Percentiles rank a stretch among this genome's conserved stretches.
These are phyloP conservation scores for Ampelomyces quisqualis DNA, from an alignment of 2,329 filamentous ascomycete species.

Conservation along the genomic window DNA sequence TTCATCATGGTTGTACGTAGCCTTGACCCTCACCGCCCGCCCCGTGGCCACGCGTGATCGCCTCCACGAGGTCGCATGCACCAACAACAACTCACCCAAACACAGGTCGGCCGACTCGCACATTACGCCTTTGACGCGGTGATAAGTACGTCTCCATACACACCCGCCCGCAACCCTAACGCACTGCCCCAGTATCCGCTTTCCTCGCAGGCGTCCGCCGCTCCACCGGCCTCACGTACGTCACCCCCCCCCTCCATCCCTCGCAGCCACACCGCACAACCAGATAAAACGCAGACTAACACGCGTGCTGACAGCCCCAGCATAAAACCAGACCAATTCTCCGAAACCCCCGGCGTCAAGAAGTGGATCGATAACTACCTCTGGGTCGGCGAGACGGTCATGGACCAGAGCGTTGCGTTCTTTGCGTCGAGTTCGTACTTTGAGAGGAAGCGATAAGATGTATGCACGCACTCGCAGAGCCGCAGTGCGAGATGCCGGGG, in stretches of 20 bases:
- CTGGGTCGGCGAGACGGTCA: conserved; percentile 93
- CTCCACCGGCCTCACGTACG: conserved; percentile 96
- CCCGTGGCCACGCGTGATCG: conserved; percentile 11
- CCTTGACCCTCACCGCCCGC: conserved; percentile 13
- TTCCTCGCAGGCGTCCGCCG: conserved; percentile 97
- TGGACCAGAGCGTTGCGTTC: conserved; percentile 94
- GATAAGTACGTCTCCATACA: conserved; percentile 63
- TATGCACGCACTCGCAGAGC: too few relatives aligned
- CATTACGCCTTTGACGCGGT: conserved; percentile 98
- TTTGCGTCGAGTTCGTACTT: conserved; percentile 88
- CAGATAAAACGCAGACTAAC: conserved; percentile 15
- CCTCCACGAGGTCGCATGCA: conserved; percentile 19
- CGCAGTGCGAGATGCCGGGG: too few relatives aligned
- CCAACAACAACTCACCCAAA: conserved; percentile 57
- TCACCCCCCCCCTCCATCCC: conserved; percentile 11
- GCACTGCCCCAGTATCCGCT: conserved; percentile 69
- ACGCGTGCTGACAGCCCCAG: conserved; percentile 59
- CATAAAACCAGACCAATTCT: conserved; percentile 81
- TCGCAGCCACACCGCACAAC: neutral
- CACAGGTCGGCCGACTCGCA: conserved; percentile 86
- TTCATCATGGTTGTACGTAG: conserved; percentile 43
- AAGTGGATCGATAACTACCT: conserved; percentile 93
- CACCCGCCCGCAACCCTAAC: conserved; percentile 6
- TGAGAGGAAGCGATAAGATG: conserved; percentile 68
- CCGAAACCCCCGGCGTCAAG: conserved; percentile 78